Base-by-base conservation (phyloP, 1,284 basidiomycete species). In the Earliella scabrosa region DNA sequence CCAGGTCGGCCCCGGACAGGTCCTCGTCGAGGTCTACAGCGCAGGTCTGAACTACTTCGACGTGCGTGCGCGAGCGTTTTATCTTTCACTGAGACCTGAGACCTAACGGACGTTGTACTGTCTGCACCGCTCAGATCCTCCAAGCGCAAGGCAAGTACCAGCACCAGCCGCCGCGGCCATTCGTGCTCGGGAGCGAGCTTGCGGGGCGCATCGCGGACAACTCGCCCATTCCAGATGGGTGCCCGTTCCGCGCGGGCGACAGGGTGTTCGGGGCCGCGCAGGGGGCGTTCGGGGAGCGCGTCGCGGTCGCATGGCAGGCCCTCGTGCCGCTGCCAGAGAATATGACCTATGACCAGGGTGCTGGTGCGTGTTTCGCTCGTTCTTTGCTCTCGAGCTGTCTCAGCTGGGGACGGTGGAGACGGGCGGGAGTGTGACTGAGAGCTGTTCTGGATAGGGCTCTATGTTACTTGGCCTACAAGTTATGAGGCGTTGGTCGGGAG, bases 91-190 rank as follows among this genome's bases (percentile, higher is more conserved):
- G 32, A 16, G 47, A 27, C 29, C 5, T 23, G 48, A 36, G 10
- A 34, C 38, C 35, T 27, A 2, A 48, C 23, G 13, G n/a, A n/a
- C n/a, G n/a, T n/a, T n/a, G n/a, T n/a, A n/a, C n/a, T n/a, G n/a
- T n/a, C n/a, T n/a, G n/a, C n/a, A n/a, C n/a, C 45, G 21, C 39
- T 20, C 62, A 91, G 88, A 93, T 93, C 61, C 75, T 95, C 23
- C 92, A 94, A 76, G 77, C 88, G 1, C 91, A 95, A 75, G 94
- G 94, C 49, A 94, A 91, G 78, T 91, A 96, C 70, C 94, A 97
- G 71, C 76, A 75, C 56, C 88, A 95, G 68, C 93, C 92, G 0
- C 83, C 90, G 0, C 79, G 93, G 48, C 95, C 95, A 0, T 97
- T 95, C 75, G 79, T 86, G 10, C 81, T 94, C 7, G 93, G 93